Evolutionary conservation across 257 asterid species (phyloP).

Genomic region (Cruciata laevipes): DNA sequence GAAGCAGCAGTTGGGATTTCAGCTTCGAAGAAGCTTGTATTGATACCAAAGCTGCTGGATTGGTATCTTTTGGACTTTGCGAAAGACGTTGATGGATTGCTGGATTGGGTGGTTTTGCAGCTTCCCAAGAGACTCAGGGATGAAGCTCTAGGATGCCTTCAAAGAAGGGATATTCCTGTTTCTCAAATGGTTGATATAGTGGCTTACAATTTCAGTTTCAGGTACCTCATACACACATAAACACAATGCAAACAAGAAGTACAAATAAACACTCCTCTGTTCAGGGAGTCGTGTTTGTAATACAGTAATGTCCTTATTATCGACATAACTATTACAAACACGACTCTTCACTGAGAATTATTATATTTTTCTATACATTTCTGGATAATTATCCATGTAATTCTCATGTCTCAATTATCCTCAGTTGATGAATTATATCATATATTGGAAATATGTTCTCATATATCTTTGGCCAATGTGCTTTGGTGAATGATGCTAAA

Average conservation of each 20-base stretch:
- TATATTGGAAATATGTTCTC: too few relatives aligned
- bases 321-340: not conserved
- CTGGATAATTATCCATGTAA: too few relatives aligned
- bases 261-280: not conserved
- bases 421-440: too few relatives aligned
- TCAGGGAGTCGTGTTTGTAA: not conserved
- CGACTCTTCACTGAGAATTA: not conserved
- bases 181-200: slow-evolving; percentile 43
- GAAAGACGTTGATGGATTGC: slow-evolving; percentile 59
- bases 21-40: slow-evolving; percentile 33
- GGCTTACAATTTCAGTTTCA: slow-evolving; percentile 67
- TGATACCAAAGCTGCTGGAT: slow-evolving; percentile 67
- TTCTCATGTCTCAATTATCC: too few relatives aligned
- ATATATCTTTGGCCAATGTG: too few relatives aligned
- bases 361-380: not conserved
- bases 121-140: slow-evolving; percentile 52
- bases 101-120: slow-evolving; percentile 80
- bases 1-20: slow-evolving; percentile 73
- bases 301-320: not conserved
- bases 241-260: not conserved
- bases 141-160: slow-evolving; percentile 38
- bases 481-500: not conserved
- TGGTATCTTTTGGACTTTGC: slow-evolving; percentile 87
- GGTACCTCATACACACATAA: slow-evolving; percentile 57
- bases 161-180: slow-evolving; percentile 37